Percentiles rank a stretch among this genome's conserved stretches.
phyloP scores from a whole-genome alignment of 2,329 filamentous ascomycete genomes.

The Colletotrichum sp. region DNA sequence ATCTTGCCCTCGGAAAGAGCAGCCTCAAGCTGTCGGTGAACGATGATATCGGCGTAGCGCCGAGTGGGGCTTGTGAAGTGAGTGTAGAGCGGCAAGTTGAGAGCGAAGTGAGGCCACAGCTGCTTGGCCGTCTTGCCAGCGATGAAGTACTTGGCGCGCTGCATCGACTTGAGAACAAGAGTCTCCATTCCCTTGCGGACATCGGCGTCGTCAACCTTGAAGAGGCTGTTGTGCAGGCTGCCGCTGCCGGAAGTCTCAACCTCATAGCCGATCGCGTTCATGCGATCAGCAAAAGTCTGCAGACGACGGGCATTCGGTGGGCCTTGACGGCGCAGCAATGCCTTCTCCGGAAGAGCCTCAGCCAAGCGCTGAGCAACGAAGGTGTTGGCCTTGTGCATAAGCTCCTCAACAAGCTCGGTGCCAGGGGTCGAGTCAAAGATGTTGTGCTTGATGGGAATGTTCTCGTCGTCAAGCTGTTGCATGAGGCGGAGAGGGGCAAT shows the following conservation, averaged over 20 bases:
- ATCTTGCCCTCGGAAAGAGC: slow-evolving; percentile 81
- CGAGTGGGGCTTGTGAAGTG: slow-evolving; percentile 97
- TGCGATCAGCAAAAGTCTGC: slow-evolving; percentile 88
- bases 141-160: slow-evolving; percentile 93
- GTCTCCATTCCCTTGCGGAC: slow-evolving; percentile 98
- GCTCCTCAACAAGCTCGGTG: slow-evolving; percentile 92
- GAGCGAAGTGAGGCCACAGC: slow-evolving; percentile 84
- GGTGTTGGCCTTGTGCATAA: slow-evolving; percentile 90
- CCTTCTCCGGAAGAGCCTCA: slow-evolving; percentile 85
- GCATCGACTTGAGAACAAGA: slow-evolving; percentile 92
- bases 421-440: slow-evolving; percentile 91
- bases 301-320: slow-evolving; percentile 87
- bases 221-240: slow-evolving; percentile 90
- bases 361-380: slow-evolving; percentile 87
- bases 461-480: slow-evolving; percentile 96
- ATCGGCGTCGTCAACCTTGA: slow-evolving; percentile 87
- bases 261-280: slow-evolving; percentile 88
- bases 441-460: slow-evolving; percentile 94
- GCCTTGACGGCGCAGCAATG: slow-evolving; percentile 85
- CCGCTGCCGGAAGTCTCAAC: slow-evolving; percentile 91
- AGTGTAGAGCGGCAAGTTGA: slow-evolving; percentile 94
- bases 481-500: slow-evolving; percentile 87
- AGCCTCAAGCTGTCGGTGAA: slow-evolving; percentile 92
- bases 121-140: slow-evolving; percentile 79
- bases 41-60: slow-evolving; percentile 92